Base-by-base conservation (phyloP, 2,329 filamentous ascomycete species). In the Sarocladium oryzae region DNA sequence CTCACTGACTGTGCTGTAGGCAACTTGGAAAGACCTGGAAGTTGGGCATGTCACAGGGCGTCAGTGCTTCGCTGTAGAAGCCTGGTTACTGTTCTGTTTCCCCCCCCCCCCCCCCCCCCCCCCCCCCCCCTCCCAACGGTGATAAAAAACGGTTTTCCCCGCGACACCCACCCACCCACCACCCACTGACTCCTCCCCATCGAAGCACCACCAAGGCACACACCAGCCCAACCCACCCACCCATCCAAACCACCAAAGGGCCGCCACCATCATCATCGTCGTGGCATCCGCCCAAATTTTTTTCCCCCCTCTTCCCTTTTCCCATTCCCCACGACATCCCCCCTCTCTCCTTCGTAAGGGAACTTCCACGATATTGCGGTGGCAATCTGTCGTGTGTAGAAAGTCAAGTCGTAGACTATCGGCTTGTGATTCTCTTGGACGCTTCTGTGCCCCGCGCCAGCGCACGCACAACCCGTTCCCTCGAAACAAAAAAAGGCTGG, bases 251-350 rank as follows among this genome's bases (percentile, higher is more conserved):
- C 40, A 43, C 40, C 23, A 23, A 43, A 26, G n/a, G n/a, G n/a
- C 40, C 40, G 40, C 40, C 40, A 43, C 40, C 40, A 43, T 43
- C 40, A 43, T 43, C 43, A 48, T 43, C 43, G 33, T 48, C 43
- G 30, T 48, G 26, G 43, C 43, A 8, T 32, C 43, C 26, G 43
- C 26, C 43, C 43, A 48, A 33, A 48, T 10, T 48, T 48, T 46
- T 46, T 21, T 30, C 21, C 23, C 8, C 28, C 7, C 21, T 23
- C 30, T 33, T 20, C 21, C 40, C 26, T n/a, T 15, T 16, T 15
- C 18, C 16, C 20, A n/a, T 26, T 40, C 15, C 16, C 37, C 15
- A n/a, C 37, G 23, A n/a, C n/a, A n/a, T n/a, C n/a, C 23, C 37
- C n/a, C 38, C 16, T 20, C 24, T n/a, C 18, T 48, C 28, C 11